Evolutionary conservation across 225 moss, liverwort and hornwort species (phyloP).

Genomic region (Antitrichia curtipendula): DNA sequence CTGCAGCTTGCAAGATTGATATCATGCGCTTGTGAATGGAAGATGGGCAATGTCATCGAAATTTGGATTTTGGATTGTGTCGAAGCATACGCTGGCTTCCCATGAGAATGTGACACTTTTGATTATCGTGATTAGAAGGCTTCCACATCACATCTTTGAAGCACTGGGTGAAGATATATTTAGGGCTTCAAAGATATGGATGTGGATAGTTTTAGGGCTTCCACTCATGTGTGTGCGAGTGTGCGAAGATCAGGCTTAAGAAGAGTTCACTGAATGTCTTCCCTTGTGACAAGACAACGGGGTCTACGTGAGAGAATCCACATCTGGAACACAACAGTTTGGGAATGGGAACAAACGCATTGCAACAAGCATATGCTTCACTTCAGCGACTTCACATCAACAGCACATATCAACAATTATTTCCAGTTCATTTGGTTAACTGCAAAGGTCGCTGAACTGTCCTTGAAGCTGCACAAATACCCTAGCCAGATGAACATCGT

Average conservation of each 20-base stretch:
- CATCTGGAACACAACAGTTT: not conserved
- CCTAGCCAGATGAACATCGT: no score
- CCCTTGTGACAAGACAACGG: not conserved
- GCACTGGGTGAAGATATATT: not conserved
- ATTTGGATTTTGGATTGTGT: no score
- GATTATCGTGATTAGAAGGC: not conserved
- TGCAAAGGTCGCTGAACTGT: not conserved
- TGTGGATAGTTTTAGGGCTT: not conserved
- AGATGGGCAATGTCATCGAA: not conserved
- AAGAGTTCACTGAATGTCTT: not conserved
- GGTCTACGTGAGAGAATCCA: not conserved
- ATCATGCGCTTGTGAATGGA: not conserved
- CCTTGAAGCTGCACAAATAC: not conserved
- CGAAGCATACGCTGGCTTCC: not conserved
- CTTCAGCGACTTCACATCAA: not conserved
- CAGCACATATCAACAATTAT: not conserved
- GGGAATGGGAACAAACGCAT: not conserved
- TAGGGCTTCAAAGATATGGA: not conserved
- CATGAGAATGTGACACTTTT: not conserved
- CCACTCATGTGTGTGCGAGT: no score
- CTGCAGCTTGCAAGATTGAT: not conserved
- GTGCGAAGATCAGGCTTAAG: not conserved
- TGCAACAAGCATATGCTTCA: no score
- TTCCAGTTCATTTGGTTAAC: accelerated
- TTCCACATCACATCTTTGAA: not conserved